Evolutionary conservation across 108 stramenopile species (phyloP).

Genomic region (Nannochloropsis granulata): DNA sequence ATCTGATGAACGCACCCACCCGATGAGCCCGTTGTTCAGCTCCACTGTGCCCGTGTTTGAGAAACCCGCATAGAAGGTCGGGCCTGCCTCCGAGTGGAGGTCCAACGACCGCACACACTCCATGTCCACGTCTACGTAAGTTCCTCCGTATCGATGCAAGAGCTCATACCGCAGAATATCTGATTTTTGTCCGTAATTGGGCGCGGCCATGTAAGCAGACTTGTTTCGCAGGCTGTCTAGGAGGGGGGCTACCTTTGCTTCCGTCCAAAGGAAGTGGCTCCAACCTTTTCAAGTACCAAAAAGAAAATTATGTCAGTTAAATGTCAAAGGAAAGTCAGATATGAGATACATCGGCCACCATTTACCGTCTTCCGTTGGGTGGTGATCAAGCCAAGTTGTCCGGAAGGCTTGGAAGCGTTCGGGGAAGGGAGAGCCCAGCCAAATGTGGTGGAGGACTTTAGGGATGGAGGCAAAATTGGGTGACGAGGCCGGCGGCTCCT

Average conservation of each 20-base stretch:
- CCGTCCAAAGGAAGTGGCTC: slow-evolving; percentile 13
- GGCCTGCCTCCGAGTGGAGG: neutral
- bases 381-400: slow-evolving; percentile 1
- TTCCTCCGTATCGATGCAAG: slow-evolving; percentile 5
- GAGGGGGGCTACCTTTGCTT: neutral
- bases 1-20: neutral
- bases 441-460: slow-evolving; percentile 11
- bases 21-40: slow-evolving; percentile 27
- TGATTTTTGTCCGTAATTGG: slow-evolving; percentile 22
- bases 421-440: slow-evolving; percentile 18
- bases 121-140: slow-evolving; percentile 24
- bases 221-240: neutral
- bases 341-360: neutral
- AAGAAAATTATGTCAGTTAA: neutral
- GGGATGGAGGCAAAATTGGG: neutral
- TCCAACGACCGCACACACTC: slow-evolving; percentile 15
- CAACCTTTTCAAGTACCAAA: neutral
- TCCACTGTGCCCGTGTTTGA: slow-evolving; percentile 27
- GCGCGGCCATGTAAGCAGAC: slow-evolving; percentile 10
- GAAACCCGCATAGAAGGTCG: slow-evolving; percentile 14
- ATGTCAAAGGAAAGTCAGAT: too few relatives aligned
- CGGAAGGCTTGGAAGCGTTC: neutral
- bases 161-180: slow-evolving; percentile 26
- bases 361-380: neutral
- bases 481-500: neutral